Base-by-base conservation (phyloP, 306 rosid species). In the Boehmeria nivea region DNA sequence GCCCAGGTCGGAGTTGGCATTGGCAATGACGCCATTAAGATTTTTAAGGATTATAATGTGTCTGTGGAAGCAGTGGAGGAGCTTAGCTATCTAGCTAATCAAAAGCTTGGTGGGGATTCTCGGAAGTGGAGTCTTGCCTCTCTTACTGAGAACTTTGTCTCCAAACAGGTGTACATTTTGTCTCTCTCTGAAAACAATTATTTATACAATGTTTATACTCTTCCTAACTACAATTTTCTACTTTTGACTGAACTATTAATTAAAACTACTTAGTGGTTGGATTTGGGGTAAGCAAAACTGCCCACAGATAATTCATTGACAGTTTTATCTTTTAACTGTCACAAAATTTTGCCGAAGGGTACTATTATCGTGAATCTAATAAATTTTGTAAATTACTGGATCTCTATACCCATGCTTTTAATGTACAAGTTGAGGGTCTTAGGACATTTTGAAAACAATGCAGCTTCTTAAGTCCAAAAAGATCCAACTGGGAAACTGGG, bases 401-500 rank as follows among this genome's bases (percentile, higher is more conserved):
- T 55, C 43, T 33, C 7, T 31, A 21, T 20, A 55, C 10, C 4
- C 19, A 7, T 13, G 47, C 27, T 38, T 12, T 55, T 36, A 20
- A 27, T 19, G 28, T 25, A 14, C 14, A 56, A 37, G 31, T 21
- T 15, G 61, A 22, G 13, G 34, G 5, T 6, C 9, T 31, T 31
- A 20, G 15, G 10, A 46, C 4, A 36, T 23, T 61, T 38, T 34
- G 16, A 14, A 45, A 54, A 4, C 42, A 3, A 43, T 69, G 73
- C 88, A 91, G 98, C 95, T 91, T 68, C 65, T 20, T 46, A 91
- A 91, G 67, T 83, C 87, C 52, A 67, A 27, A 6, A 75, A 60
- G 67, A 69, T 91, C 67, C 76, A 76, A 68, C 50, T 78, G 56
- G 93, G 96, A 61, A 91, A 91, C 71, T 91, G 98, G 94, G 96